Percentiles rank a stretch among this genome's conserved stretches.
phyloP scores from a whole-genome alignment of 108 stramenopile species.

The Discostella pseudostelligera region DNA sequence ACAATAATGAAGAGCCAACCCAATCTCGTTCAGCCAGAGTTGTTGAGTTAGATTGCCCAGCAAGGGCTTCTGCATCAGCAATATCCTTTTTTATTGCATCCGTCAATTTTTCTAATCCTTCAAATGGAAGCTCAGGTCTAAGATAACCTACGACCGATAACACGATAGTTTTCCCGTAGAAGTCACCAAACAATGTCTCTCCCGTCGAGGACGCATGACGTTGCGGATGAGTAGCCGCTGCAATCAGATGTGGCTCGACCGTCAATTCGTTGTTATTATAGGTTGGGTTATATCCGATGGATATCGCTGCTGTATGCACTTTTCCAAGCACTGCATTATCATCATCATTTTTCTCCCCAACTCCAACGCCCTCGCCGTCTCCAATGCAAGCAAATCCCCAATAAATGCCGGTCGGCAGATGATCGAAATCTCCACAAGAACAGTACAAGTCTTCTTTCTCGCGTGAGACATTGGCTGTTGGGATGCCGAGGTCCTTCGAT shows the following conservation, averaged over 20 bases:
- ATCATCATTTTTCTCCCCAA: neutral
- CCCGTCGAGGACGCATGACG: conserved; percentile 62
- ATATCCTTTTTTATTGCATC: conserved; percentile 84
- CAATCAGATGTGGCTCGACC: conserved; percentile 85
- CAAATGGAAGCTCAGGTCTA: conserved; percentile 85
- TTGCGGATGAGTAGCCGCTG: conserved; percentile 38
- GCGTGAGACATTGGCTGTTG: conserved; percentile 78
- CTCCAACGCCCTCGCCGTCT: conserved; percentile 1
- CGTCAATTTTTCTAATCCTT: conserved; percentile 80
- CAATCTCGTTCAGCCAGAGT: conserved; percentile 26
- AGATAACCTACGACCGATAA: conserved; percentile 81
- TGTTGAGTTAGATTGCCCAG: conserved; percentile 15
- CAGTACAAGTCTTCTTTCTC: conserved; percentile 29
- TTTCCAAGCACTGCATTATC: conserved; percentile 17
- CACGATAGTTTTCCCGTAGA: conserved; percentile 77
- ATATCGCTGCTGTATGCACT: conserved; percentile 59
- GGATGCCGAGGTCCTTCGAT: conserved; percentile 86
- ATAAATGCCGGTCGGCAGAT: conserved; percentile 81
- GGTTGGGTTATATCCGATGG: conserved; percentile 92
- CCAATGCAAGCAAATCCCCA: conserved; percentile 81
- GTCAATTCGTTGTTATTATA: conserved; percentile 80
- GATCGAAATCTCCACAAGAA: conserved; percentile 52
- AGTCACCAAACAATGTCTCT: conserved; percentile 78
- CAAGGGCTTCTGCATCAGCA: conserved; percentile 35
- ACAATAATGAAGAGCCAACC: conserved; percentile 15